Evolutionary conservation across 768 basidiomycete genomes (phyloP), one percentile per base, ranked within the genome.

Genomic region (Suillus variegatus): DNA sequence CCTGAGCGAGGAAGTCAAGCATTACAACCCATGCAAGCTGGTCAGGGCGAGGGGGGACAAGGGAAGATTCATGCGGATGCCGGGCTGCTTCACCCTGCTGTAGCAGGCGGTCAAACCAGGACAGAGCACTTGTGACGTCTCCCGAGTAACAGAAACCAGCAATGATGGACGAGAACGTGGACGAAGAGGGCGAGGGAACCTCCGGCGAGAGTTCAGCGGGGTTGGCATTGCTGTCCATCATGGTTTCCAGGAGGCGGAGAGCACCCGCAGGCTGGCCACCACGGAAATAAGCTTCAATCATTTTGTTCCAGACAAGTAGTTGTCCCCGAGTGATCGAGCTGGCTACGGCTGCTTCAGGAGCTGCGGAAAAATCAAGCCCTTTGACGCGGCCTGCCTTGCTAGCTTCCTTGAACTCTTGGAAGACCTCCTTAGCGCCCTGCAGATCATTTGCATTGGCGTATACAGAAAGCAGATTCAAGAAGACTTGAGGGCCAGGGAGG

Each of bases 221-320:
- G 2, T 78, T 74, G 3, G 71, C 67, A 20, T 73, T 71, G 1
- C 84, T 78, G 64, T 85, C 81, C 75, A 94, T 78, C 91, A 95
- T 94, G 67, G 82, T 76, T 63, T 91, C 87, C 49, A 95, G 77
- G 3, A 95, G 75, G 28, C 75, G 85, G 12, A 94, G 71, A 10
- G 88, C 94, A 54, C 83, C 84, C 25, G 85, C 86, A 0, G 90
- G 82, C 60, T 86, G 77, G 1, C 87, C 87, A 46, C 80, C 83
- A 46, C 80, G 82, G 80, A 95, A 89, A 75, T 92, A 89, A 0
- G 88, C 83, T 57, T 87, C 82, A 43, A 95, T 86, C 89, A 94
- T 93, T 70, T 84, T 80, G 68, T 92, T 91, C 86, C 87, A 94
- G 2, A 89, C 78, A 46, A 79, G 73, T 54, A 89, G 77, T 60